A percentile compares a stretch with the other conserved stretches of the same genome.
Evolutionary conservation across 345 rosid genomes (phyloP).

Genomic region (Citrus inodora): DNA sequence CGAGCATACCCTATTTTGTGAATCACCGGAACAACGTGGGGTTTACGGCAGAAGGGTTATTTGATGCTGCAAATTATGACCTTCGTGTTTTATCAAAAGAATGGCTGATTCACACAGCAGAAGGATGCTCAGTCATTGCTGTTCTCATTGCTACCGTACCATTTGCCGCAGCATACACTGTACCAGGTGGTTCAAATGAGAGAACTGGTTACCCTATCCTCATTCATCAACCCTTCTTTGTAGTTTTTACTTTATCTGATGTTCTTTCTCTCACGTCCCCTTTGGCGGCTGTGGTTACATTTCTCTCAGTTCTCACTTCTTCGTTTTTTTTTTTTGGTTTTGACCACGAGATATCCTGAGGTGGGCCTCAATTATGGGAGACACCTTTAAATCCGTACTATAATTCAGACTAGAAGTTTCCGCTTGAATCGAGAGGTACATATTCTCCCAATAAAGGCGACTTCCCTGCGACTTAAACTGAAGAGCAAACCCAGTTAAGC

Average conservation of each 20-base stretch:
- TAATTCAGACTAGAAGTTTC: no score
- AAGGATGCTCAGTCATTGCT: conserved; percentile 19
- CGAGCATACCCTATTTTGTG: conserved; percentile 1
- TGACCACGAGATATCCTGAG: no score
- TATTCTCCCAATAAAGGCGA: no score
- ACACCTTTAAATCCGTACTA: no score
- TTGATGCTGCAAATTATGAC: neutral
- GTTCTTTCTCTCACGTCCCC: conserved; percentile 19
- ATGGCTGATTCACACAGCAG: conserved; percentile 20
- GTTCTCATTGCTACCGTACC: conserved; percentile 25
- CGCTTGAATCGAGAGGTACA: no score
- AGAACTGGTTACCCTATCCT: conserved; percentile 18
- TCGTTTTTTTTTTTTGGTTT: no score
- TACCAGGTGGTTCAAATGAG: conserved; percentile 22
- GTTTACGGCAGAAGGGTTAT: neutral
- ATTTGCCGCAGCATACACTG: conserved; percentile 24
- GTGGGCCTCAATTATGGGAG: no score
- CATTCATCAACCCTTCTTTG: conserved; percentile 12
- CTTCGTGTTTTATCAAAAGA: conserved; percentile 8
- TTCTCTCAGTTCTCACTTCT: conserved; percentile 22
- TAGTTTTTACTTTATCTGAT: conserved; percentile 12
- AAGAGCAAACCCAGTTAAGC: no score
- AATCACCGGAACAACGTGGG: neutral
- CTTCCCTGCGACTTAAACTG: no score
- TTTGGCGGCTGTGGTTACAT: conserved; percentile 13